A percentile compares a stretch with the other conserved stretches of the same genome.
Evolutionary conservation across 164 flowering plant genomes (phyloP).

Genomic region (Sedum album): DNA sequence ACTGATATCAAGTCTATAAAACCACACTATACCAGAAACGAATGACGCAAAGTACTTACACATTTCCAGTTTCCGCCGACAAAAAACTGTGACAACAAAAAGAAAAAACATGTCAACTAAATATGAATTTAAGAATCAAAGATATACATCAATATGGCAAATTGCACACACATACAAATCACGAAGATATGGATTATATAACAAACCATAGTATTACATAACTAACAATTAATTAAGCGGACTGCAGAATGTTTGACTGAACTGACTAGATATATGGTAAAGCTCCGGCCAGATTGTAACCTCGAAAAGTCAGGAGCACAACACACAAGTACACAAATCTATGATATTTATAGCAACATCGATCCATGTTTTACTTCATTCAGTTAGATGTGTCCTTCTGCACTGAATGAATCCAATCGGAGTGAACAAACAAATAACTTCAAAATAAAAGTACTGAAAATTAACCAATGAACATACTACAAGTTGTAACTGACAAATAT

Average conservation of each 20-base stretch:
- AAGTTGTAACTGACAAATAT: background rate
- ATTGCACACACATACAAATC: background rate
- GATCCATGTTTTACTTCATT: too few relatives aligned
- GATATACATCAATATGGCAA: background rate
- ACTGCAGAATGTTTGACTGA: too few relatives aligned
- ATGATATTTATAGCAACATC: background rate
- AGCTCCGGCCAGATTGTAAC: background rate
- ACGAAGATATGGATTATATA: background rate
- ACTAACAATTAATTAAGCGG: too few relatives aligned
- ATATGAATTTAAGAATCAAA: background rate
- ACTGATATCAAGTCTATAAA: background rate
- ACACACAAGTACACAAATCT: background rate
- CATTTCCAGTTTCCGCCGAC: conserved; percentile 99
- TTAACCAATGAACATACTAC: background rate
- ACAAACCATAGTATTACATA: too few relatives aligned
- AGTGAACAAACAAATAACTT: too few relatives aligned
- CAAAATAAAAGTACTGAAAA: background rate
- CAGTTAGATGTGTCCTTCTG: too few relatives aligned
- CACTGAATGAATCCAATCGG: background rate
- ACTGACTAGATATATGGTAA: too few relatives aligned
- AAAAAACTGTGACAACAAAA: conserved; percentile 70
- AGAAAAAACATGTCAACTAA: conserved; percentile 6
- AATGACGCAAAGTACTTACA: conserved; percentile 45
- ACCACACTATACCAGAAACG: background rate
- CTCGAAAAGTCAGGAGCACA: background rate